Base-by-base conservation (phyloP, 768 basidiomycete species). In the Tricholoma matsutake region DNA sequence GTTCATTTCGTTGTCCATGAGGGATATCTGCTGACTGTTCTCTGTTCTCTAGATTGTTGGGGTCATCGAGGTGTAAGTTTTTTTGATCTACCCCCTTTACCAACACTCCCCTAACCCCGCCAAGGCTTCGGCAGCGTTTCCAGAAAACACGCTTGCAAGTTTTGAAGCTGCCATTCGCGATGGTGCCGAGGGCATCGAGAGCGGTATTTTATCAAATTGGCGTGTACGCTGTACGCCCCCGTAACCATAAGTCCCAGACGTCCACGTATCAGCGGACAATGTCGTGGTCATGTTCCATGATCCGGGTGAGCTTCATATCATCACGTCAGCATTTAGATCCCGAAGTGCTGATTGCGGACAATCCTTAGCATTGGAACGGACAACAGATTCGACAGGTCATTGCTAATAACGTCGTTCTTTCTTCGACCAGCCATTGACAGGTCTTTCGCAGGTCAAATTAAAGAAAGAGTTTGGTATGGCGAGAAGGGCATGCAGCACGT, bases 261-360 rank as follows among this genome's bases (percentile, higher is more conserved):
- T 98, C 68, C 96, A 98, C 75, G 89, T 96, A 68, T 93, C 96
- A 35, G 76, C 78, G 64, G 96, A 99, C 74, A 82, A 86, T 69
- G 85, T 92, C 41, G 89, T 98, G 34, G 75, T 98, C 53, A 93
- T 98, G 92, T 98, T 96, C 77, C 96, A 99, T 75, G 96, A 98
- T 73, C 91, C 94, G 14, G 84, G 87, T 90, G 66, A 66, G 67
- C 28, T 18, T 59, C 62, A 66, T 29, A 51, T 57, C 65, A 51
- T 57, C 65, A 52, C 63, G 41, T 53, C 65, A 56, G 67, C 69
- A 25, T 61, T n/a, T 22, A 43, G 49, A 53, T 61, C 45, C 31
- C 31, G 55, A 7, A 22, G n/a, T 56, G 8, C 63, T 52, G 20
- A 60, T 35, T 41, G 22, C 10, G n/a, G 18, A 43, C 41, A 6